Percentiles rank a stretch among this genome's conserved stretches.
phyloP scores from a whole-genome alignment of 2,329 filamentous ascomycete genomes.

The Pleoardoris graminearum region DNA sequence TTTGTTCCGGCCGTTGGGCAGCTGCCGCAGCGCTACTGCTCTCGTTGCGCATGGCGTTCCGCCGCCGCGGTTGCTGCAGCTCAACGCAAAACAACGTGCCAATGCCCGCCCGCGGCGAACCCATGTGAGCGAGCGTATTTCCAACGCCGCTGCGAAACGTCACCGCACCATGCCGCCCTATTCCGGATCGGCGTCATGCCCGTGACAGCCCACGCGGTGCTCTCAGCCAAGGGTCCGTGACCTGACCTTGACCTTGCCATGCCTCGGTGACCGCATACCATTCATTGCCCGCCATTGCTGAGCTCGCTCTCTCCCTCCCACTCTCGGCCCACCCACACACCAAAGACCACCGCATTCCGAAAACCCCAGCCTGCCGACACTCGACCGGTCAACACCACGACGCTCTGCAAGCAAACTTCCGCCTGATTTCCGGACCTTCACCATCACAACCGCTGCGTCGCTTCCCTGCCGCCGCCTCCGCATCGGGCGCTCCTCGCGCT shows the following conservation, averaged over 20 bases:
- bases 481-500: no score
- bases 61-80: constrained; percentile 5
- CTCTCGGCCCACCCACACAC: no score
- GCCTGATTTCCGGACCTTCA: no score
- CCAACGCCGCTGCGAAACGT: neutral
- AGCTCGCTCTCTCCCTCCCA: no score
- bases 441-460: neutral
- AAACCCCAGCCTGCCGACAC: neutral
- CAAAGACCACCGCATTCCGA: neutral
- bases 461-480: neutral
- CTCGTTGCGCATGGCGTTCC: neutral
- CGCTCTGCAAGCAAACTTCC: neutral
- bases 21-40: neutral
- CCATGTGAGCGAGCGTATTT: neutral
- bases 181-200: neutral
- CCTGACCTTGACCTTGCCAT: neutral
- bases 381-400: no score
- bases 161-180: neutral
- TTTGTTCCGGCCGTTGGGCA: neutral
- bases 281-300: no score
- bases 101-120: constrained; percentile 1
- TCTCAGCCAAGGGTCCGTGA: constrained; percentile 4
- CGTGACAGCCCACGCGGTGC: neutral
- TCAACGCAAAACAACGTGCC: constrained; percentile 10
- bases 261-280: constrained; percentile 14